These are phyloP conservation scores for Phyllostachys edulis DNA, from an alignment of 176 grass and related monocot genomes.

Conservation along the genomic window DNA sequence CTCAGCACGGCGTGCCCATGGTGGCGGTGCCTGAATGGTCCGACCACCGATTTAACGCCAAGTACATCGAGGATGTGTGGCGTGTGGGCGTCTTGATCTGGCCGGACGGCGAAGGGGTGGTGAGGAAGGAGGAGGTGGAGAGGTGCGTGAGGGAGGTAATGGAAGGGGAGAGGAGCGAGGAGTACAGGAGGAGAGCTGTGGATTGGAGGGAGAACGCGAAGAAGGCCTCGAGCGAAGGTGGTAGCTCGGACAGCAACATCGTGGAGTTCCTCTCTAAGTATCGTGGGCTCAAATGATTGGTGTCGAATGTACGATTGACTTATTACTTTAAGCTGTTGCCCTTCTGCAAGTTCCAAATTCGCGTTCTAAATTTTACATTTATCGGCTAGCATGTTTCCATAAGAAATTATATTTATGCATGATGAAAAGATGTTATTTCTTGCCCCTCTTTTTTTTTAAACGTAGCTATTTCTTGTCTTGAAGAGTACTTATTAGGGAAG, in stretches of 20 bases:
- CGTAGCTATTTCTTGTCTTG: no score
- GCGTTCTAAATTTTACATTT: no score
- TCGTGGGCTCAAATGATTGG: neutral
- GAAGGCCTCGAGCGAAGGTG: neutral
- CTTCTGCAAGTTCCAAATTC: no score
- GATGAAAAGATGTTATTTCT: no score
- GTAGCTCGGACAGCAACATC: slow-evolving; percentile 1
- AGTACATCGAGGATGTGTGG: slow-evolving; percentile 69
- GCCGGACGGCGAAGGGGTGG: neutral
- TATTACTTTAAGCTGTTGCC: no score
- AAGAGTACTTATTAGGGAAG: no score
- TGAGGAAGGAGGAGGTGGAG: slow-evolving; percentile 26
- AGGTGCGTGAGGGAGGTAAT: slow-evolving; percentile 29
- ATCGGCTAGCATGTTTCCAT: no score
- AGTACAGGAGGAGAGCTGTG: neutral
- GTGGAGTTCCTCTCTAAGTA: neutral
- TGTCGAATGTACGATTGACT: no score
- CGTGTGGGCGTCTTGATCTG: slow-evolving; percentile 42
- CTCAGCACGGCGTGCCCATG: slow-evolving; percentile 31
- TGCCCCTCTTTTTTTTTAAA: no score
- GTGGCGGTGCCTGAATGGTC: slow-evolving; percentile 60
- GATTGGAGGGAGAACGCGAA: neutral
- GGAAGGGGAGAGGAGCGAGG: neutral
- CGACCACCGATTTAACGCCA: slow-evolving; percentile 63
- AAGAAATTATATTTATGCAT: no score